Conservation (phyloP, 768 basidiomycete species). For the Daedalea quercina region DNA sequence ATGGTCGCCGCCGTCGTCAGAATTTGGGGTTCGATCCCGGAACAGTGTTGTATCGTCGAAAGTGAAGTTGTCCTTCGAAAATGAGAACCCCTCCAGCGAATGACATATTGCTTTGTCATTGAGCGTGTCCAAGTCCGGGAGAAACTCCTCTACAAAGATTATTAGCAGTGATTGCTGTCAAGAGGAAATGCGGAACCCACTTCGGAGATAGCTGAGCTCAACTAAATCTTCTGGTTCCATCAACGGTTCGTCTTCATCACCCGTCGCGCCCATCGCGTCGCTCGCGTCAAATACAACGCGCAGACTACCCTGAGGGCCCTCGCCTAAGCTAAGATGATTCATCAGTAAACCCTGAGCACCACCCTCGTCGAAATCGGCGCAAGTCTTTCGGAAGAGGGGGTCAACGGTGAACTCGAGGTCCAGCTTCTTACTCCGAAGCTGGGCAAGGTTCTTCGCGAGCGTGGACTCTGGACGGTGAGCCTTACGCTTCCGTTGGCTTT, state of each 20-base stretch:
- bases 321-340: slow-evolving; percentile 85
- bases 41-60: slow-evolving; percentile 61
- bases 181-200: slow-evolving; percentile 30
- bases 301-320: slow-evolving; percentile 74
- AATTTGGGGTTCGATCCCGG: slow-evolving; percentile 41
- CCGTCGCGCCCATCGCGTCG: slow-evolving; percentile 74
- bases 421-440: slow-evolving; percentile 84
- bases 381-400: slow-evolving; percentile 95
- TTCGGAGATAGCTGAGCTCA: slow-evolving; percentile 55
- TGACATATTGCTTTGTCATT: slow-evolving; percentile 72
- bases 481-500: slow-evolving; percentile 54
- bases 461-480: slow-evolving; percentile 71
- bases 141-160: slow-evolving; percentile 47
- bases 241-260: slow-evolving; percentile 61
- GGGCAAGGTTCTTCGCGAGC: slow-evolving; percentile 78
- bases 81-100: slow-evolving; percentile 77
- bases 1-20: slow-evolving; percentile 37
- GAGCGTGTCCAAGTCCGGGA: slow-evolving; percentile 61
- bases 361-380: slow-evolving; percentile 97
- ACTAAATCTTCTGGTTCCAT: slow-evolving; percentile 67
- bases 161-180: background rate
- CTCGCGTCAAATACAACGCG: slow-evolving; percentile 95
- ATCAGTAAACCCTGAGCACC: slow-evolving; percentile 93
- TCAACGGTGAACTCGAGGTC: slow-evolving; percentile 96
- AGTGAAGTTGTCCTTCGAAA: slow-evolving; percentile 59